Percentiles rank a stretch among this genome's conserved stretches.
Conservation (phyloP, 2,329 filamentous ascomycete genomes). For the Colletotrichum incanum region DNA sequence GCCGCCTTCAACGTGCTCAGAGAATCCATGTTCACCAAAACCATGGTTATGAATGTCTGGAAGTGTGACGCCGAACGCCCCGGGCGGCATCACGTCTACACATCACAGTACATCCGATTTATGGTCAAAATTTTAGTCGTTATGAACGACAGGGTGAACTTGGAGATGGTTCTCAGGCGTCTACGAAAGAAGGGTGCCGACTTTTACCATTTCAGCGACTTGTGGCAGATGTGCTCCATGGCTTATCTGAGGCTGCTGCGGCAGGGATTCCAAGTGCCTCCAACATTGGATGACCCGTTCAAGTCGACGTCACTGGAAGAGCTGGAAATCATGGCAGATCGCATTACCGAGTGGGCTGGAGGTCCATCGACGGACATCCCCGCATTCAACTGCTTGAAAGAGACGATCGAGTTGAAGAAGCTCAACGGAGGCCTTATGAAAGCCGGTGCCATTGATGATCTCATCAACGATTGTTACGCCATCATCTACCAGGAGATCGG, state of each 20-base stretch:
- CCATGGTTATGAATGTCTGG: conserved; percentile 95
- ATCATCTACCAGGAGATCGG: conserved; percentile 80
- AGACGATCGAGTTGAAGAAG: conserved; percentile 73
- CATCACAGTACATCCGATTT: conserved; percentile 87
- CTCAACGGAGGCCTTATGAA: conserved; percentile 93
- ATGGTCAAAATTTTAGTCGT: conserved; percentile 83
- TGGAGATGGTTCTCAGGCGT: conserved; percentile 84
- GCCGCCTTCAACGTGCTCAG: conserved; percentile 85
- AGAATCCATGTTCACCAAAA: conserved; percentile 87
- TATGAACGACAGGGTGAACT: conserved; percentile 80
- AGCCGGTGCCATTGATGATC: conserved; percentile 86
- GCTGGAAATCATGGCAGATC: conserved; percentile 70
- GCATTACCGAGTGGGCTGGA: conserved; percentile 70
- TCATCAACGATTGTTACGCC: conserved; percentile 93
- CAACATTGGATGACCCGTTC: conserved; percentile 68
- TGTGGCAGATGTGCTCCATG: conserved; percentile 71
- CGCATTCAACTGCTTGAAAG: conserved; percentile 70
- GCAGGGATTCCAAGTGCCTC: conserved; percentile 61
- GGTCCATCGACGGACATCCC: conserved; percentile 55
- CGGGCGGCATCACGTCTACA: conserved; percentile 93
- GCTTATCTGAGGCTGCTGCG: conserved; percentile 70
- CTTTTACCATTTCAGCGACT: conserved; percentile 74
- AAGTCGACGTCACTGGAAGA: conserved; percentile 69
- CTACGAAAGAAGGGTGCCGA: conserved; percentile 88
- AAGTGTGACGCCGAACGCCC: conserved; percentile 89